Base-by-base conservation (phyloP, 2,329 filamentous ascomycete genomes). In the Aspergillus puulaauensis region DNA sequence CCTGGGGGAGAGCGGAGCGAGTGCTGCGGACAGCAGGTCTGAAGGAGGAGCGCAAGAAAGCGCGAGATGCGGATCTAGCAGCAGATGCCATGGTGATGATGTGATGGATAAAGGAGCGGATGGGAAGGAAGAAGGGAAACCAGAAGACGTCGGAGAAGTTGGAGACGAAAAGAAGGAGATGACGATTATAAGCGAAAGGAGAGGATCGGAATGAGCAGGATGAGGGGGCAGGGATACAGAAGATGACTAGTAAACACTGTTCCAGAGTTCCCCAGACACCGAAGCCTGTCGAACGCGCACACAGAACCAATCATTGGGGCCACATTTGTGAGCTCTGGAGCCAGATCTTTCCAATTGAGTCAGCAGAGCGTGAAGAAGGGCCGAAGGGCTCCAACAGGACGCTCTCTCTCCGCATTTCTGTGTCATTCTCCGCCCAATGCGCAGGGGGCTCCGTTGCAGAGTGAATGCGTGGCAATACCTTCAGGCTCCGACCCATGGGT, bases 1-100 rank as follows among this genome's bases (percentile, higher is more conserved):
- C 83, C 68, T 89, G 84, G 66, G 75, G 71, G 59, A 78, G 75
- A 53, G 79, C 79, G 77, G 86, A 87, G 64, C 82, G 81, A 52
- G 79, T 75, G 75, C 89, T 86, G 72, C 81, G 81, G 53, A 75
- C 67, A 56, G 78, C 75, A 74, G 74, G 69, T 63, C 73, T 72
- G 66, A 75, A 70, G 51, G 73, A 71, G 46, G 72, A 73, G 68
- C 76, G 77, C 58, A 77, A 66, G 63, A 79, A 68, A 45, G 74
- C 76, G 61, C 76, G 73, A 41, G 76, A 73, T 60, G 76, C 69
- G 60, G 73, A 70, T 64, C 76, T 71, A 61, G 77, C 75, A 69
- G 73, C 74, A 9, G 61, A 64, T 17, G 60, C 58, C 59, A 62
- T 64, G 43, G 53, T 59, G 58, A 58, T 21, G 53, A 37, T 31